These are phyloP conservation scores for Mortierella sp. DNA, from an alignment of 371 early-diverging fungal species.

Conservation along the genomic window DNA sequence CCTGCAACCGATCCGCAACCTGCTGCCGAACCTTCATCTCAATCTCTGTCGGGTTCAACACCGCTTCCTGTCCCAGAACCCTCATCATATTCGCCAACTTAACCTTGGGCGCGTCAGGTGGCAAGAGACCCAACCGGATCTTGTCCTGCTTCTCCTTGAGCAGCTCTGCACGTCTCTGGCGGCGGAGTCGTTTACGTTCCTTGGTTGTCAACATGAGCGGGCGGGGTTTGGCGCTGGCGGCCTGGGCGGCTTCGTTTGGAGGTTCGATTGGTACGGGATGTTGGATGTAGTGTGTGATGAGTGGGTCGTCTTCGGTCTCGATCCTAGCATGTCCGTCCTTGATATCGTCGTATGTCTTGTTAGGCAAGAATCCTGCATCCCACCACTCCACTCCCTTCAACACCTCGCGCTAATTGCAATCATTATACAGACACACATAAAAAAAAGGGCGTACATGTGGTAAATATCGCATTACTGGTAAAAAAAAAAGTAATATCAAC, in stretches of 20 bases:
- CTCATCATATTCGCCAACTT: slow-evolving; percentile 95
- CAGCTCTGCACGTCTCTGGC: slow-evolving; percentile 88
- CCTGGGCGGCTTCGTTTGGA: slow-evolving; percentile 74
- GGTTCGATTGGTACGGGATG: slow-evolving; percentile 94
- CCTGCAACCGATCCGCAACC: slow-evolving; percentile 83
- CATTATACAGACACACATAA: neutral
- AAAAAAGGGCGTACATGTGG: neutral
- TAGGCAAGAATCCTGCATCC: slow-evolving; percentile 89
- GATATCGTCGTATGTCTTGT: slow-evolving; percentile 80
- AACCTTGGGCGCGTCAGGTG: slow-evolving; percentile 94
- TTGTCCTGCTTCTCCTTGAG: slow-evolving; percentile 96
- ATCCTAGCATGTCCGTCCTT: slow-evolving; percentile 59
- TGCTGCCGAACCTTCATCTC: slow-evolving; percentile 92
- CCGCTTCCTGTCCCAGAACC: slow-evolving; percentile 91
- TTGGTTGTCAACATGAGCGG: slow-evolving; percentile 93
- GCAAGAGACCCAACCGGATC: slow-evolving; percentile 92
- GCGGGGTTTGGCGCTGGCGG: slow-evolving; percentile 68
- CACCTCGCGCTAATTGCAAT: slow-evolving; percentile 65
- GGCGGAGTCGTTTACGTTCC: slow-evolving; percentile 93
- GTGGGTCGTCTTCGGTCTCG: slow-evolving; percentile 64
- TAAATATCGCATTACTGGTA: neutral
- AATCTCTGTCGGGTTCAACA: slow-evolving; percentile 94
- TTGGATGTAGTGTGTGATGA: slow-evolving; percentile 88
- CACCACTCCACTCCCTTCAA: slow-evolving; percentile 96
- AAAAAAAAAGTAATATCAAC: neutral